Base-by-base conservation (phyloP, 768 basidiomycete genomes). In the Leccinum sublutescens region DNA sequence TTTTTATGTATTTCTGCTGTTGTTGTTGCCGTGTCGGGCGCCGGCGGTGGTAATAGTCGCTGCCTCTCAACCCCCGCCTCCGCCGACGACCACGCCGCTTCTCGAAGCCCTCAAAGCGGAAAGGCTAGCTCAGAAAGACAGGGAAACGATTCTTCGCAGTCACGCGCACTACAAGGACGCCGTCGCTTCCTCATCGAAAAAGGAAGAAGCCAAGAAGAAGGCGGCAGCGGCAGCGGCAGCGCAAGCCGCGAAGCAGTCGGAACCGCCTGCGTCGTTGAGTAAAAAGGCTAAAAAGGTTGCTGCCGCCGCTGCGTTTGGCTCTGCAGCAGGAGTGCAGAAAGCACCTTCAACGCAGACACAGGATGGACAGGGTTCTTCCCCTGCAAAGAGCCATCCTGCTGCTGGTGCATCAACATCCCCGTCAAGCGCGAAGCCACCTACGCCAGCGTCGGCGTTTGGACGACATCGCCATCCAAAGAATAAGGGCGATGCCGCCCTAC, bases 61-160 rank as follows among this genome's bases (percentile, higher is more conserved):
- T 0, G 81, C 88, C 3, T 79, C 78, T 11, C 86, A 86, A 62
- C 79, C 83, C 1, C 74, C 81, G 0, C 77, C 82, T 1, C 79
- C 76, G 48, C 90, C 91, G 2, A 95, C 87, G 62, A 88, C 90
- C 0, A 97, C 96, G 0, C 96, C 96, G 0, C 83, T 98, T 21
- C 85, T 99, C 50, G 95, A 96, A 69, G 93, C 95, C 1, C 85
- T 98, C 62, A 92, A 93, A 64, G 90, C 91, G 0, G 89, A 93
- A 72, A 76, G 77, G 56, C 69, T 80, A 6, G 82, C 84, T 0
- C 82, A 85, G 66, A 87, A 82, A 66, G 91, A 89, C 69, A 91
- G 86, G 67, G 86, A 88, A 65, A 76, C 84, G 29, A 90, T 87
- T 58, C 76, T 86, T 33, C 84, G 87, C 40, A 88, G 85, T 57